phyloP scores from a whole-genome alignment of 1,284 basidiomycete genomes.

The Paramarasmius palmivorus region DNA sequence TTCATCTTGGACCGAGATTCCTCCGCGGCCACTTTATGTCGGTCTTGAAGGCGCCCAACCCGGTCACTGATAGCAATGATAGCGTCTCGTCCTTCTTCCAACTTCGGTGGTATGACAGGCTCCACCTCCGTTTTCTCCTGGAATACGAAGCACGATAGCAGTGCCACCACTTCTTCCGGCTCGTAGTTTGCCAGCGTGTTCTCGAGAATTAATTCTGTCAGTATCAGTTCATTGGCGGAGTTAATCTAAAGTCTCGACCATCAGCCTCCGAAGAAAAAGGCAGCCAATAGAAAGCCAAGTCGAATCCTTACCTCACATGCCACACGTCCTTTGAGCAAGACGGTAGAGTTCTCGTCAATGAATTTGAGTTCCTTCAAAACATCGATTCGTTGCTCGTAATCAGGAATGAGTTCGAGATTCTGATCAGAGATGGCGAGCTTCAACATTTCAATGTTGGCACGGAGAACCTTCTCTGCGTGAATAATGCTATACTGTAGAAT shows the following conservation, averaged over 20 bases:
- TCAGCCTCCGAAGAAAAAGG: neutral
- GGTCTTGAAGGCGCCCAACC: slow-evolving; percentile 78
- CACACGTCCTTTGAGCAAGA: slow-evolving; percentile 94
- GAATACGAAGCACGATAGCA: slow-evolving; percentile 95
- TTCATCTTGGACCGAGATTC: slow-evolving; percentile 79
- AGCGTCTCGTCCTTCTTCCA: slow-evolving; percentile 78
- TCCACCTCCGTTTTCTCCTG: slow-evolving; percentile 95
- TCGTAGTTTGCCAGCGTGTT: slow-evolving; percentile 90
- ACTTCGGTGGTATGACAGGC: slow-evolving; percentile 75
- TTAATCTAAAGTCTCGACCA: slow-evolving; percentile 71
- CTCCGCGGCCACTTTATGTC: slow-evolving; percentile 77
- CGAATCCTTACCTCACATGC: slow-evolving; percentile 81
- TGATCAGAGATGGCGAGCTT: slow-evolving; percentile 90
- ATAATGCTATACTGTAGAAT: slow-evolving; percentile 67
- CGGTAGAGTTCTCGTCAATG: slow-evolving; percentile 92
- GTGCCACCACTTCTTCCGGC: slow-evolving; percentile 95
- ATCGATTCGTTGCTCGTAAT: slow-evolving; percentile 92
- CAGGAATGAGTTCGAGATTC: slow-evolving; percentile 95
- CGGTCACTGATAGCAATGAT: slow-evolving; percentile 85
- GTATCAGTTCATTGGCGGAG: slow-evolving; percentile 91
- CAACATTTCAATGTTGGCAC: slow-evolving; percentile 71
- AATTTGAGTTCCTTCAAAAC: slow-evolving; percentile 93
- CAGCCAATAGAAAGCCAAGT: neutral
- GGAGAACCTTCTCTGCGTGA: slow-evolving; percentile 76
- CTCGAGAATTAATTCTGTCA: slow-evolving; percentile 97